phyloP scores from a whole-genome alignment of 1,139 yeast species.

The Nakaseomyces kungkrabaensis region DNA sequence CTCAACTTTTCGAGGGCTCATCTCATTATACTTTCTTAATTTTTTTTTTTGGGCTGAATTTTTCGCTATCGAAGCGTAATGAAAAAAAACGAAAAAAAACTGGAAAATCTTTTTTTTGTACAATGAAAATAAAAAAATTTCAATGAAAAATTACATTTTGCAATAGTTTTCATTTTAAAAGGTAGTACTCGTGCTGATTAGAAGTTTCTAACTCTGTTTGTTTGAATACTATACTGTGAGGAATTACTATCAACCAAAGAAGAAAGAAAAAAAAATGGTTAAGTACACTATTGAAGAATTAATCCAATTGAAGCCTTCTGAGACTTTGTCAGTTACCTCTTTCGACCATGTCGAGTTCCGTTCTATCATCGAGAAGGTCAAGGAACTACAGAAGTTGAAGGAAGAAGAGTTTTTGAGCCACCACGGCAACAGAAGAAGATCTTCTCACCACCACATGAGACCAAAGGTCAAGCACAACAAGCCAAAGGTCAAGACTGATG shows the following conservation, averaged over 20 bases:
- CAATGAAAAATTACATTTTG: too few species aligned
- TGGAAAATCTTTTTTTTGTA: not conserved
- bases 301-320: constrained; percentile 45
- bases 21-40: not conserved
- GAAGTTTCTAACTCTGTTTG: too few species aligned
- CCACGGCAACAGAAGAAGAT: constrained; percentile 49
- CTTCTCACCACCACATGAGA: constrained; percentile 41
- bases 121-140: too few species aligned
- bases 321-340: constrained; percentile 45
- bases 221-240: too few species aligned
- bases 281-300: constrained; percentile 68
- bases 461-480: constrained; percentile 52
- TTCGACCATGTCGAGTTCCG: constrained; percentile 57
- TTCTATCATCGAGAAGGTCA: constrained; percentile 55
- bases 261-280: constrained; percentile 31
- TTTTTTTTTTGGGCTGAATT: too few species aligned
- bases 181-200: not conserved
- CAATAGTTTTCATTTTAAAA: too few species aligned
- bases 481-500: constrained; percentile 46
- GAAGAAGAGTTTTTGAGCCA: constrained; percentile 28
- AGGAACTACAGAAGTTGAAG: constrained; percentile 33
- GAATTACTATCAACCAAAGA: not conserved
- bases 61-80: not conserved
- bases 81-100: not conserved
- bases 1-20: not conserved